Evolutionary conservation across 352 stramenopile genomes (phyloP).

Genomic region (Phytophthora podocarpi): DNA sequence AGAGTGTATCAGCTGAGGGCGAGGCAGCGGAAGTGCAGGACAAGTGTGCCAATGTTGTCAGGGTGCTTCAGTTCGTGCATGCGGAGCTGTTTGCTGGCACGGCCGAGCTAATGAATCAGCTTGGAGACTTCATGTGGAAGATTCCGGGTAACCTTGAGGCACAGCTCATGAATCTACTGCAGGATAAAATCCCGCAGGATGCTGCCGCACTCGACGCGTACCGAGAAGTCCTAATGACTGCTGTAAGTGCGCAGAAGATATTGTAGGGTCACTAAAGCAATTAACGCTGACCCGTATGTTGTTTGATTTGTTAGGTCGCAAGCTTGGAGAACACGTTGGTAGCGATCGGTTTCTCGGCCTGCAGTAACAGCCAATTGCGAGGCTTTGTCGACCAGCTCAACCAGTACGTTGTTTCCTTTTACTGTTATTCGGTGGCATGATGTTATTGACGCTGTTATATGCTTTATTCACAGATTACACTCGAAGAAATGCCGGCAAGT

Average conservation of each 20-base stretch:
- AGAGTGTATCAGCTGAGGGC: slow-evolving; percentile 12
- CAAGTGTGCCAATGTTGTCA: slow-evolving; percentile 52
- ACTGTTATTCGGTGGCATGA: background rate
- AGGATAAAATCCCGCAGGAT: slow-evolving; percentile 77
- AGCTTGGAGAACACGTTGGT: slow-evolving; percentile 57
- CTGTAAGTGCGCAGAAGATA: slow-evolving; percentile 49
- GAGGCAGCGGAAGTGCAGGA: slow-evolving; percentile 35
- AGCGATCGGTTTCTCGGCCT: slow-evolving; percentile 52
- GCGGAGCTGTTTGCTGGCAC: slow-evolving; percentile 51
- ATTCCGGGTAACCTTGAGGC: slow-evolving; percentile 73
- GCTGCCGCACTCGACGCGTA: slow-evolving; percentile 52
- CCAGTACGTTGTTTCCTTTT: slow-evolving; percentile 41
- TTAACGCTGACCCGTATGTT: slow-evolving; percentile 2
- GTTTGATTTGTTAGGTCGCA: slow-evolving; percentile 37
- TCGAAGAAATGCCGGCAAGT: slow-evolving; percentile 71
- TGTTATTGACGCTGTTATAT: background rate
- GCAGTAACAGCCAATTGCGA: slow-evolving; percentile 61
- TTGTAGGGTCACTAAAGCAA: too few species aligned
- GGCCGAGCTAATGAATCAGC: slow-evolving; percentile 52
- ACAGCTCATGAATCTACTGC: slow-evolving; percentile 62
- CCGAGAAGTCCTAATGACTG: slow-evolving; percentile 41
- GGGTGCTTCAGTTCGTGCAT: slow-evolving; percentile 61
- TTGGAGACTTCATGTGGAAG: slow-evolving; percentile 70
- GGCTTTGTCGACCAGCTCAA: slow-evolving; percentile 63
- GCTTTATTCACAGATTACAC: slow-evolving; percentile 48